Evolutionary conservation across 495 filamentous ascomycete species (phyloP).

Genomic region (Podospora bellae-mahoneyi): DNA sequence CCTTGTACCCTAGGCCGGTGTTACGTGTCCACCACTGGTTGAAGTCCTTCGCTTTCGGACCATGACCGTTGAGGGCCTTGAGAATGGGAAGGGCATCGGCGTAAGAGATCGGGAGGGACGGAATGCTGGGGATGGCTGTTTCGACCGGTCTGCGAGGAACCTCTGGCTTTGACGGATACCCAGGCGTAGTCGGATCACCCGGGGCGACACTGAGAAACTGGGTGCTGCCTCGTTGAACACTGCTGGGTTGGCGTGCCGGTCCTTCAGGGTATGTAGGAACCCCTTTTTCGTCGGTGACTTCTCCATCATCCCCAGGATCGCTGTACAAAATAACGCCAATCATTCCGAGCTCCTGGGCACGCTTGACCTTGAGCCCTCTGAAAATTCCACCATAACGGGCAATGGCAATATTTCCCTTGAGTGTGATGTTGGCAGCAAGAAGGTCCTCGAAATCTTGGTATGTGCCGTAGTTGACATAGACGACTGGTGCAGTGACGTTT

Average conservation of each 20-base stretch:
- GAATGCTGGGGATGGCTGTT: slow-evolving; percentile 72
- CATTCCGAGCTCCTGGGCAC: slow-evolving; percentile 89
- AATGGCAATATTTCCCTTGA: slow-evolving; percentile 83
- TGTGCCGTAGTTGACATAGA: slow-evolving; percentile 88
- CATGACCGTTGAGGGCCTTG: slow-evolving; percentile 83
- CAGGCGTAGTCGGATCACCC: slow-evolving; percentile 79
- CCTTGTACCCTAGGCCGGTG: slow-evolving; percentile 73
- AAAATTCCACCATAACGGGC: slow-evolving; percentile 84
- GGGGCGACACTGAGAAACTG: slow-evolving; percentile 70
- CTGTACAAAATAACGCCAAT: slow-evolving; percentile 79
- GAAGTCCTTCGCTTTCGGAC: slow-evolving; percentile 73
- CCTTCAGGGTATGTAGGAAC: slow-evolving; percentile 78
- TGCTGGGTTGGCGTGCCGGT: slow-evolving; percentile 80
- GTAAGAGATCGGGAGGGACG: slow-evolving; percentile 90
- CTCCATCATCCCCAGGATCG: slow-evolving; percentile 87
- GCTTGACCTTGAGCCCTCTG: slow-evolving; percentile 87
- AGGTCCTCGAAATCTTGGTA: slow-evolving; percentile 84
- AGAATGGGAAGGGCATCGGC: slow-evolving; percentile 79
- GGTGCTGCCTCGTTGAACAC: slow-evolving; percentile 87
- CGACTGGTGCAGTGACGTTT: slow-evolving; percentile 75
- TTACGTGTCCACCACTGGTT: slow-evolving; percentile 66
- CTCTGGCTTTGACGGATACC: slow-evolving; percentile 90
- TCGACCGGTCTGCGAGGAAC: slow-evolving; percentile 71
- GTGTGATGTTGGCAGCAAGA: slow-evolving; percentile 64
- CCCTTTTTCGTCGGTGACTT: slow-evolving; percentile 76